A percentile compares a stretch with the other conserved stretches of the same genome.
These are phyloP conservation scores for Gossypium ekmanianum DNA, from an alignment of 345 rosid species.

Conservation along the genomic window DNA sequence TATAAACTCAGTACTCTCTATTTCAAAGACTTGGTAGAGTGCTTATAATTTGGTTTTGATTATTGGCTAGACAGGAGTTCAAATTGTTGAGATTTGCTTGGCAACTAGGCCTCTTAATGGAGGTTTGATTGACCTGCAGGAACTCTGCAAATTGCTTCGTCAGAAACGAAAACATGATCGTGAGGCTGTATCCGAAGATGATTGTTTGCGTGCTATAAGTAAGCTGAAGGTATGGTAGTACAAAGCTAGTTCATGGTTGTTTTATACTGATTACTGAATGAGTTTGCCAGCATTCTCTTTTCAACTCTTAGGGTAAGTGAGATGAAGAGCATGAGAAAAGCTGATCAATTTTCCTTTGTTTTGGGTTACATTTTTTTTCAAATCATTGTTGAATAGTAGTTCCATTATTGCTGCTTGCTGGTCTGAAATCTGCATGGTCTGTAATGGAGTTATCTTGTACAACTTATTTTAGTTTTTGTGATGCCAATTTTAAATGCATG, in stretches of 20 bases:
- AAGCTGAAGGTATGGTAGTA: slow-evolving; percentile 62
- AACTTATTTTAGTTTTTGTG: neutral
- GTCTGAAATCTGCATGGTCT: neutral
- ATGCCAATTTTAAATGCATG: neutral
- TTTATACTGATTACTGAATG: slow-evolving; percentile 1
- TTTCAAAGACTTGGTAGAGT: neutral
- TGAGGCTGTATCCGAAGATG: slow-evolving; percentile 87
- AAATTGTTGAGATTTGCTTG: slow-evolving; percentile 92
- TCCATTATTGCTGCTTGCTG: neutral
- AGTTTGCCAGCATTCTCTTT: neutral
- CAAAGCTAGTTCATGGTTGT: neutral
- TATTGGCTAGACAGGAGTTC: slow-evolving; percentile 68
- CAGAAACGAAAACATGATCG: slow-evolving; percentile 66
- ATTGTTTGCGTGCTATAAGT: slow-evolving; percentile 92
- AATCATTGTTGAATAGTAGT: neutral
- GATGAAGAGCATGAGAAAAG: neutral
- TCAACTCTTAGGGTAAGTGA: neutral
- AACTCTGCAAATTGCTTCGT: slow-evolving; percentile 69
- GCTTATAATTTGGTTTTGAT: slow-evolving; percentile 15
- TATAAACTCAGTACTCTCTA: neutral
- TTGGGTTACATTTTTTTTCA: neutral
- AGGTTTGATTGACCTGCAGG: slow-evolving; percentile 81
- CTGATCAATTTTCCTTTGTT: neutral
- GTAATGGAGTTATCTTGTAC: neutral
- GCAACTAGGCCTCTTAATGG: slow-evolving; percentile 84